These are phyloP conservation scores for Starmerella bombicola DNA, from an alignment of 805 yeast genomes.

Conservation along the genomic window DNA sequence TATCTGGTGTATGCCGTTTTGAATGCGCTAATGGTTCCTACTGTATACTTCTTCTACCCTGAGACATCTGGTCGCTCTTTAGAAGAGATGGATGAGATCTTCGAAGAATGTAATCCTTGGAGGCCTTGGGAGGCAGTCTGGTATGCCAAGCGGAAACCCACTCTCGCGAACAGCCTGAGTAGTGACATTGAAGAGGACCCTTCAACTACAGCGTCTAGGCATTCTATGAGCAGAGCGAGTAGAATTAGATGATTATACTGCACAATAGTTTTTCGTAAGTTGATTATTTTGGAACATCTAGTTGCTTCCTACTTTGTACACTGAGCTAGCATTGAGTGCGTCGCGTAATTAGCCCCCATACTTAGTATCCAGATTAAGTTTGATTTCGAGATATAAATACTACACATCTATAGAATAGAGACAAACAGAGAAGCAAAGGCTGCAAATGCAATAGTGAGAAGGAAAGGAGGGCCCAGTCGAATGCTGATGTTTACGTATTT, in stretches of 20 bases:
- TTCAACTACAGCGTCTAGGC: background rate
- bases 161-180: too few relatives aligned
- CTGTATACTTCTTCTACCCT: constrained; percentile 39
- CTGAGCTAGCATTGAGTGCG: too few relatives aligned
- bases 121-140: constrained; percentile 36
- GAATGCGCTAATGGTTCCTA: constrained; percentile 37
- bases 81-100: constrained; percentile 40
- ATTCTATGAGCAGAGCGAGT: background rate
- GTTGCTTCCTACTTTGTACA: too few relatives aligned
- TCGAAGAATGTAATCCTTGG: constrained; percentile 36
- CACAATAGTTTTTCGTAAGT: too few relatives aligned
- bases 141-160: constrained; percentile 8
- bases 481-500: constrained; percentile 20
- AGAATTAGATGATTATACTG: too few relatives aligned
- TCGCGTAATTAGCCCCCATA: background rate
- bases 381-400: too few relatives aligned
- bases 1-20: constrained; percentile 48
- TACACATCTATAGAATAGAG: background rate
- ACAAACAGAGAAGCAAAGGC: background rate
- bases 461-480: constrained; percentile 4
- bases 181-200: background rate
- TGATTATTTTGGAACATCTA: too few relatives aligned
- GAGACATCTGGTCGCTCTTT: constrained; percentile 50
- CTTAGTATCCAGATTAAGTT: background rate
- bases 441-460: constrained; percentile 4